These are phyloP conservation scores for Avena insularis DNA, from an alignment of 176 grass and related monocot genomes.

Conservation along the genomic window DNA sequence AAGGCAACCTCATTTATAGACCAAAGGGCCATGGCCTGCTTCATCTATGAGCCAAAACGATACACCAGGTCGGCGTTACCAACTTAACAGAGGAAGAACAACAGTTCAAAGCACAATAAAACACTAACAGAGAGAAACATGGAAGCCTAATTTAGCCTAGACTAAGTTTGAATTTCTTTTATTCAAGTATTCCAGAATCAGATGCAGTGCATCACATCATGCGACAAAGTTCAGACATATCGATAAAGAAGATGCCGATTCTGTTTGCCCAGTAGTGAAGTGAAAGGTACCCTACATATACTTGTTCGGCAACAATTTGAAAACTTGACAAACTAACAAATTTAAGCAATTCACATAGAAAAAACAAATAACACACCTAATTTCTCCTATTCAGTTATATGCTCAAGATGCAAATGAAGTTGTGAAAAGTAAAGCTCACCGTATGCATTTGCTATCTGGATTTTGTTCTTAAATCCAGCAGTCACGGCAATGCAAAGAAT, in stretches of 20 bases:
- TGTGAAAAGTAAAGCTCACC: slow-evolving; percentile 57
- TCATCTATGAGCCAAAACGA: background rate
- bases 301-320: background rate
- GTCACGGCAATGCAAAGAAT: slow-evolving; percentile 90
- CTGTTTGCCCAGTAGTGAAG: slow-evolving; percentile 1
- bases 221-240: background rate
- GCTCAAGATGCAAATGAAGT: slow-evolving; percentile 4
- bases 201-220: background rate
- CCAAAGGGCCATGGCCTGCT: background rate
- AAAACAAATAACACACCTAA: background rate
- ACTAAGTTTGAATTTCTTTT: background rate
- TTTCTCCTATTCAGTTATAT: background rate
- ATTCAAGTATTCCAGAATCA: background rate
- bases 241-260: background rate
- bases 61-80: background rate
- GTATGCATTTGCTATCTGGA: slow-evolving; percentile 89
- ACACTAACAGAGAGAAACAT: background rate
- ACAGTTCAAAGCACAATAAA: background rate
- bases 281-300: slow-evolving; percentile 18
- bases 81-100: background rate
- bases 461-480: slow-evolving; percentile 79
- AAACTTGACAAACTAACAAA: background rate
- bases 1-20: slow-evolving; percentile 17
- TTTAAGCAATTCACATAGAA: background rate
- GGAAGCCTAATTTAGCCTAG: slow-evolving; percentile 22